These are phyloP conservation scores for Amaranthus tricolor DNA, from an alignment of 179 eudicot species.

Conservation along the genomic window DNA sequence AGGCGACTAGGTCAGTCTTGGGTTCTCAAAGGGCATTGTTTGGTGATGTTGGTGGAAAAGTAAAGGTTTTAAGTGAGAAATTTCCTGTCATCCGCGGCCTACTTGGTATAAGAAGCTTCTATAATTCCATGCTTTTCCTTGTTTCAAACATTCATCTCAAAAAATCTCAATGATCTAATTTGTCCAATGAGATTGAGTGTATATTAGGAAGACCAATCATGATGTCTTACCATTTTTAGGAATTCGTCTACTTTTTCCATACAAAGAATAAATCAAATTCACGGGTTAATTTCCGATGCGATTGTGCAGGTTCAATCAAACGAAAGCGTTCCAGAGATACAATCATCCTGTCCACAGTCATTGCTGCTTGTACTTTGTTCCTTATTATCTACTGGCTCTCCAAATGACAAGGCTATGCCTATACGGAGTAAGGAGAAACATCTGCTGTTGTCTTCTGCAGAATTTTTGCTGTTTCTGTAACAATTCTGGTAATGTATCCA, in stretches of 20 bases:
- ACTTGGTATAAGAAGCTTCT: conserved; percentile 52
- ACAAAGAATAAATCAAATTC: not conserved
- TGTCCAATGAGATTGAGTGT: not conserved
- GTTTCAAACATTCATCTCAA: conserved; percentile 1
- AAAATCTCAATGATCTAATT: not conserved
- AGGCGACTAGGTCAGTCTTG: conserved; percentile 73
- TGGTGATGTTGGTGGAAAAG: conserved; percentile 88
- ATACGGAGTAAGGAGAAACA: conserved; percentile 2
- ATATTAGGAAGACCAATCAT: no score
- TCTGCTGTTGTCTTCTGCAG: not conserved
- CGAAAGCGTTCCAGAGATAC: conserved; percentile 86
- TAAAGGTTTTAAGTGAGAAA: conserved; percentile 77
- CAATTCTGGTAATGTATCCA: conserved; percentile 11
- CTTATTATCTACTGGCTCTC: conserved; percentile 93
- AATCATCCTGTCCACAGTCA: conserved; percentile 77
- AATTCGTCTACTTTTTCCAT: not conserved
- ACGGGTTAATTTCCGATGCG: conserved; percentile 2
- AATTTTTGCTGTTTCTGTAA: conserved; percentile 24
- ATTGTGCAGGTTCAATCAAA: conserved; percentile 69
- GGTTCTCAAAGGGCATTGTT: conserved; percentile 86
- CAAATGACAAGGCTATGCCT: conserved; percentile 46
- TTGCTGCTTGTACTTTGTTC: conserved; percentile 89
- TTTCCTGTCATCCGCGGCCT: conserved; percentile 87
- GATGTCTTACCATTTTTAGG: not conserved
- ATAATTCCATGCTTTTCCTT: not conserved